Conservation (phyloP, 2,329 filamentous ascomycete genomes). For the Monosporascus sp. region DNA sequence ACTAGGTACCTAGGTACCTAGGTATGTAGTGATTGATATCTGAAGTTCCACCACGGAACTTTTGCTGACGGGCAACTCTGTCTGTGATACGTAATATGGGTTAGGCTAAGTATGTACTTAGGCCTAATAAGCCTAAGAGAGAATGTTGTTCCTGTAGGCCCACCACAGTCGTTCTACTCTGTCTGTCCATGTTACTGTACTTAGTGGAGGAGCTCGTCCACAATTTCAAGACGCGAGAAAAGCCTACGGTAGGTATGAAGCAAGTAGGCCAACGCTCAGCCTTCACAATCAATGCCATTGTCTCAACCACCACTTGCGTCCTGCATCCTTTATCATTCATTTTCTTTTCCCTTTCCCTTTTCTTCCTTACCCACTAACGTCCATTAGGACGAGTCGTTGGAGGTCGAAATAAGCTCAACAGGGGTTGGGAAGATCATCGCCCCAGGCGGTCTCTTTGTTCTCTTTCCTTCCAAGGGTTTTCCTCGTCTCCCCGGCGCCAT, state of each 20-base stretch:
- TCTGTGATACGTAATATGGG: background rate
- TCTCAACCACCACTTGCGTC: background rate
- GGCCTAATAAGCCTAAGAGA: too few species aligned
- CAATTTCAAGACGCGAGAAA: too few species aligned
- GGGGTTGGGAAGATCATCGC: background rate
- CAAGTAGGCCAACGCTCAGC: too few species aligned
- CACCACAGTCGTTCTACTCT: too few species aligned
- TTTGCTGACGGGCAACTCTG: too few species aligned
- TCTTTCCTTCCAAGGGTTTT: background rate
- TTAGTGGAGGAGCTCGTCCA: background rate
- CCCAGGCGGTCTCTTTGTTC: background rate
- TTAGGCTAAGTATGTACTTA: background rate
- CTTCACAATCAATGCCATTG: too few species aligned
- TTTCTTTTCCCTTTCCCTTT: background rate
- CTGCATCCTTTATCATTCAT: background rate
- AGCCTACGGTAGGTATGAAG: too few species aligned
- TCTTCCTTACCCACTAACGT: too few species aligned
- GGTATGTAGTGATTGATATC: too few species aligned
- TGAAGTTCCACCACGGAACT: too few species aligned
- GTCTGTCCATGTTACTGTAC: background rate
- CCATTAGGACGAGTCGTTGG: background rate
- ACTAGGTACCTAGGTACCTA: too few species aligned
- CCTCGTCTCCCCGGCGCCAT: background rate
- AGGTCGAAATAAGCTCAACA: background rate
- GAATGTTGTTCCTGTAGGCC: too few species aligned